These are phyloP conservation scores for Ogataea ganodermae DNA, from an alignment of 805 yeast genomes.

Conservation along the genomic window DNA sequence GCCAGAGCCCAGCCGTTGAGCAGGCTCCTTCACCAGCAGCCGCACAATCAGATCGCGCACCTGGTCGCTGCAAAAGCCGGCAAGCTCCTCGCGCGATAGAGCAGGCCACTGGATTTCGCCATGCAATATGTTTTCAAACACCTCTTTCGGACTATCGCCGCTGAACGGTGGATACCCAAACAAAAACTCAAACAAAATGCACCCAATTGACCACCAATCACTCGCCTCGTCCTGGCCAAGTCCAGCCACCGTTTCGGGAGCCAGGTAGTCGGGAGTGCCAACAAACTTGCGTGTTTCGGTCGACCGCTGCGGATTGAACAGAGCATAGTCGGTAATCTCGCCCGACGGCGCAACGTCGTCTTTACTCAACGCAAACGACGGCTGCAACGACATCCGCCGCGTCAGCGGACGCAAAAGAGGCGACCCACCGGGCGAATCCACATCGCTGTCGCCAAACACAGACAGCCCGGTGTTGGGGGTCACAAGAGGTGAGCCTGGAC, in stretches of 20 bases:
- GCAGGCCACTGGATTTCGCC: constrained; percentile 86
- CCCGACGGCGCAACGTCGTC: constrained; percentile 39
- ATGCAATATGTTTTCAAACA: constrained; percentile 76
- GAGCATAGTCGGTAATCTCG: constrained; percentile 49
- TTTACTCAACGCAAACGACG: constrained; percentile 54
- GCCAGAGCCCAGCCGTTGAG: constrained; percentile 68
- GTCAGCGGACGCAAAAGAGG: constrained; percentile 51
- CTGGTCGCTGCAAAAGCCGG: constrained; percentile 53
- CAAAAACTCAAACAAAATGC: constrained; percentile 87
- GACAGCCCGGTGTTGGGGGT: constrained; percentile 22
- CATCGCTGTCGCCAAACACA: constrained; percentile 23
- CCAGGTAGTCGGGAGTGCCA: constrained; percentile 97
- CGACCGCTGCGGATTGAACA: constrained; percentile 63
- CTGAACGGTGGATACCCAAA: constrained; percentile 96
- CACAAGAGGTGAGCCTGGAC: constrained; percentile 27
- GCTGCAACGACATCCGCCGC: constrained; percentile 53
- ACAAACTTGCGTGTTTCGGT: constrained; percentile 68
- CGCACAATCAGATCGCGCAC: constrained; percentile 74
- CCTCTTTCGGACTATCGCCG: constrained; percentile 73
- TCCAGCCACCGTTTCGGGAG: constrained; percentile 94
- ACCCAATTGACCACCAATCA: constrained; percentile 99
- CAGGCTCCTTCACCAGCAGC: constrained; percentile 65
- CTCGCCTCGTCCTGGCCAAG: constrained; percentile 77
- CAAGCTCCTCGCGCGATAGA: constrained; percentile 54
- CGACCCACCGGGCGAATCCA: constrained; percentile 37